Evolutionary conservation across 2,329 filamentous ascomycete genomes (phyloP).

Genomic region (Gaeumannomyces sp.): DNA sequence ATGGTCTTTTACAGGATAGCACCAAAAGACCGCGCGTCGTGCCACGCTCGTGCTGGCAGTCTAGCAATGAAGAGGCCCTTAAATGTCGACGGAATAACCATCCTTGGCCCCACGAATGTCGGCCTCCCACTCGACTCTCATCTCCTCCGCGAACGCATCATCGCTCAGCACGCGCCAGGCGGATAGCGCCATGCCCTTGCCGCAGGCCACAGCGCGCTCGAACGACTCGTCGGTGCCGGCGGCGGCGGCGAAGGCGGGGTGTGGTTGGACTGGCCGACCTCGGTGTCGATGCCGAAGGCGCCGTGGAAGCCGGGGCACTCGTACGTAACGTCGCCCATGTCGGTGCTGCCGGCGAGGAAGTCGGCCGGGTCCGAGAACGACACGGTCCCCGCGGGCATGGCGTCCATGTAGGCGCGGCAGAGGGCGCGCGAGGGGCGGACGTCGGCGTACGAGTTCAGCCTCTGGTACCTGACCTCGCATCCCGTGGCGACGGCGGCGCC

Average conservation of each 20-base stretch:
- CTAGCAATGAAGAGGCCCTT: no score
- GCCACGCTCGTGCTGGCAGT: no score
- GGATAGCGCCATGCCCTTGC: conserved; percentile 27
- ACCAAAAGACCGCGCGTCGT: no score
- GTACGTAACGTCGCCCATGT: conserved; percentile 38
- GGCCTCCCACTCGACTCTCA: conserved; percentile 21
- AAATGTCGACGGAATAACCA: background rate
- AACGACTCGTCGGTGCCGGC: conserved; percentile 31
- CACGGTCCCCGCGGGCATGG: conserved; percentile 25
- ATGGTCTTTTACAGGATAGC: no score
- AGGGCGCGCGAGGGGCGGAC: conserved; percentile 18
- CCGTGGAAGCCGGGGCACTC: conserved; percentile 37
- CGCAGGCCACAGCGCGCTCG: conserved; percentile 26
- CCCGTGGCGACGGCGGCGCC: conserved; percentile 29
- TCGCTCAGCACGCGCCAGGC: conserved; percentile 23
- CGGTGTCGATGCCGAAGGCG: conserved; percentile 32
- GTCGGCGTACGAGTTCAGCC: conserved; percentile 26
- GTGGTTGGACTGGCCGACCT: conserved; percentile 32
- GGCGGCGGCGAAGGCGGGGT: conserved; percentile 33
- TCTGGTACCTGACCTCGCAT: conserved; percentile 23
- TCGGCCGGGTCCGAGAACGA: conserved; percentile 21
- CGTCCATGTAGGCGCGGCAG: conserved; percentile 23
- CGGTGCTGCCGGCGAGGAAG: conserved; percentile 27
- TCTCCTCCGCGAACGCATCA: conserved; percentile 17
- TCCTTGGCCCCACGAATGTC: conserved; percentile 26